Evolutionary conservation across 805 yeast genomes (phyloP).

Genomic region (Kazachstania bromeliacearum): DNA sequence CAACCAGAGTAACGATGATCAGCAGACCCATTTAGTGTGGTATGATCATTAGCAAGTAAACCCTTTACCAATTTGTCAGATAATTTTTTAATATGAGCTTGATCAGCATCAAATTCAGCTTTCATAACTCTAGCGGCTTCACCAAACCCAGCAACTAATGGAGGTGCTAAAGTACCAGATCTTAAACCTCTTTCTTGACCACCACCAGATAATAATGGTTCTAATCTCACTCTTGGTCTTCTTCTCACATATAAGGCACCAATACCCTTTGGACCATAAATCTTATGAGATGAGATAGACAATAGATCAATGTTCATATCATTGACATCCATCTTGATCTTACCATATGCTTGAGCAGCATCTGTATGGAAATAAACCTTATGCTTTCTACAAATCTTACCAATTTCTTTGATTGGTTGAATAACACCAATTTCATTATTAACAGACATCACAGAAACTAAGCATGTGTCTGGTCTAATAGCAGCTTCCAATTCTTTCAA

Average conservation of each 20-base stretch:
- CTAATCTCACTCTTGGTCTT: conserved; percentile 95
- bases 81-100: conserved; percentile 55
- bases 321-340: conserved; percentile 86
- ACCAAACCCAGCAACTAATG: conserved; percentile 90
- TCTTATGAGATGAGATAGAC: conserved; percentile 92
- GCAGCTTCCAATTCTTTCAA: conserved; percentile 70
- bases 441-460: conserved; percentile 93
- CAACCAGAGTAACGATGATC: conserved; percentile 79
- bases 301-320: conserved; percentile 84
- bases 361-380: conserved; percentile 97
- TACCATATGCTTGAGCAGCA: conserved; percentile 96
- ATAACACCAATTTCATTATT: conserved; percentile 97
- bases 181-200: conserved; percentile 98
- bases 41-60: conserved; percentile 73
- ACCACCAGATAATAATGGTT: conserved; percentile 93
- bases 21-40: conserved; percentile 80
- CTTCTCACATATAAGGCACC: conserved; percentile 95
- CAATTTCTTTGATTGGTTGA: conserved; percentile 93
- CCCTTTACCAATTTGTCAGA: conserved; percentile 67
- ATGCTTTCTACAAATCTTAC: conserved; percentile 70
- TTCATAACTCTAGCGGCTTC: conserved; percentile 86
- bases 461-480: conserved; percentile 81
- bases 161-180: conserved; percentile 96
- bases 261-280: conserved; percentile 96
- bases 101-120: conserved; percentile 66